Percentiles rank a stretch among this genome's conserved stretches.
Evolutionary conservation across 768 basidiomycete genomes (phyloP).

Genomic region (Megacollybia marginata): DNA sequence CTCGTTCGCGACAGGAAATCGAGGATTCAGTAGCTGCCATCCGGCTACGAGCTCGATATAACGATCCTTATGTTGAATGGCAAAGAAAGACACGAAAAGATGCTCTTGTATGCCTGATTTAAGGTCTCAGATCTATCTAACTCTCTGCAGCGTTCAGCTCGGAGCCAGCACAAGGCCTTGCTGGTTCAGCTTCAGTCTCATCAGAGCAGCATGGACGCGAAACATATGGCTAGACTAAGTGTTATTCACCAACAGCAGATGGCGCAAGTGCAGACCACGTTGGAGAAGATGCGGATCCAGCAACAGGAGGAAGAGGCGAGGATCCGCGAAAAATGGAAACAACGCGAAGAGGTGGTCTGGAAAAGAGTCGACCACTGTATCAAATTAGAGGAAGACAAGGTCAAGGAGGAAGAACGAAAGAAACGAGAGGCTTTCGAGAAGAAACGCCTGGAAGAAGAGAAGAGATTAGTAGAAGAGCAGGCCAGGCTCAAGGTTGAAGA

Average conservation of each 20-base stretch:
- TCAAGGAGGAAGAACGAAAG: conserved; percentile 41
- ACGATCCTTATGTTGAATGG: conserved; percentile 55
- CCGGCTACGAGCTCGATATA: conserved; percentile 41
- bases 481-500: conserved; percentile 23
- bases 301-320: conserved; percentile 3
- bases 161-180: conserved; percentile 29
- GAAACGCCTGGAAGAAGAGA: conserved; percentile 49
- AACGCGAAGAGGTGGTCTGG: conserved; percentile 3
- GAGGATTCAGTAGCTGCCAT: conserved; percentile 47
- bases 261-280: conserved; percentile 38
- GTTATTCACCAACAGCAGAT: conserved; percentile 41
- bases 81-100: conserved; percentile 43
- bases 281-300: conserved; percentile 20
- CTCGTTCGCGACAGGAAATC: conserved; percentile 28
- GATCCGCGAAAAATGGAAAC: conserved; percentile 1
- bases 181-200: conserved; percentile 29
- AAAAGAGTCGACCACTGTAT: conserved; percentile 6
- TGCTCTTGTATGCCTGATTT: conserved; percentile 34
- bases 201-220: conserved; percentile 34
- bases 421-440: conserved; percentile 42
- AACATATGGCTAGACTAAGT: conserved; percentile 27
- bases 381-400: conserved; percentile 13
- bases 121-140: background rate
- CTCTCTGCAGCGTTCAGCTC: conserved; percentile 32
- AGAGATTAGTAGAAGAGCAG: conserved; percentile 34